Conservation (phyloP, 768 basidiomycete genomes). For the Filobasidium wieringae region DNA sequence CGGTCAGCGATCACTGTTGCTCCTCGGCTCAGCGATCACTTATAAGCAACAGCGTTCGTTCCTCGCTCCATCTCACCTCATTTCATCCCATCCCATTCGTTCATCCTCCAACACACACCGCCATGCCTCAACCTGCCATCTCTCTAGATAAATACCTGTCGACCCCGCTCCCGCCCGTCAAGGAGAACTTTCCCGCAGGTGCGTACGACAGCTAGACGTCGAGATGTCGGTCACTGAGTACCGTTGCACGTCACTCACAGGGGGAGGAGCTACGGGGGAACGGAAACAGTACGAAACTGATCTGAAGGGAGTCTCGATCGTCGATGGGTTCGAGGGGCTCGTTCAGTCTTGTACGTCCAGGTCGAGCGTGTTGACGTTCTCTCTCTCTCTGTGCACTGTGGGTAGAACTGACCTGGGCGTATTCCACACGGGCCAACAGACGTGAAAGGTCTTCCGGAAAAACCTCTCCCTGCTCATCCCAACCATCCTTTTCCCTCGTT, state of each 20-base stretch:
- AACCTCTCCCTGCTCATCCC: conserved; percentile 34
- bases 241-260: too few species aligned
- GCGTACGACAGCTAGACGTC: conserved; percentile 27
- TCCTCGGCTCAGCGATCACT: too few species aligned
- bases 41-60: too few species aligned
- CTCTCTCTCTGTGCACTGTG: background rate
- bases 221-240: conserved; percentile 1
- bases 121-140: conserved; percentile 38
- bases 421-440: conserved; percentile 13
- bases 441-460: conserved; percentile 25
- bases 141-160: conserved; percentile 32
- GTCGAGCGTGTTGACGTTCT: background rate
- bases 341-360: conserved; percentile 30
- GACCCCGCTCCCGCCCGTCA: conserved; percentile 26
- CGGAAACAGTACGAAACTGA: conserved; percentile 24
- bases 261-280: conserved; percentile 15
- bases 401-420: background rate
- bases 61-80: too few species aligned
- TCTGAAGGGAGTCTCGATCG: conserved; percentile 28
- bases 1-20: too few species aligned
- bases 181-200: conserved; percentile 36
- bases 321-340: conserved; percentile 28
- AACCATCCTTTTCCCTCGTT: conserved; percentile 37
- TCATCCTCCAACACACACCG: too few species aligned
- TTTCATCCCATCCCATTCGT: too few species aligned